phyloP scores from a whole-genome alignment of 371 early-diverging fungal genomes.

The Dichotomocladium elegans region DNA sequence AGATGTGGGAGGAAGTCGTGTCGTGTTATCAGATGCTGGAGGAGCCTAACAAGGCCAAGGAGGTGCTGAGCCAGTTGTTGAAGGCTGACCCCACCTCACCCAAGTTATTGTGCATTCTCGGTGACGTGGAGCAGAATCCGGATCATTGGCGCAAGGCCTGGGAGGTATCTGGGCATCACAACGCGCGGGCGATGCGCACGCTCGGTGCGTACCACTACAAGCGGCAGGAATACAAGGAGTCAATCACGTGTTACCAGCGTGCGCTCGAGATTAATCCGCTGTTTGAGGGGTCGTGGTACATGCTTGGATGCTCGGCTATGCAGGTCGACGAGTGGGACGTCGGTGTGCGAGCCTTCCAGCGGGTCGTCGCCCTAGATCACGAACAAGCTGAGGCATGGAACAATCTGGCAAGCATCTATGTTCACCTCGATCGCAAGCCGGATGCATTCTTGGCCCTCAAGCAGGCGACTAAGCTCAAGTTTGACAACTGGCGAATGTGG shows the following conservation, averaged over 20 bases:
- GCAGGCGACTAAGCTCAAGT: slow-evolving; percentile 78
- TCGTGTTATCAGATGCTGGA: slow-evolving; percentile 82
- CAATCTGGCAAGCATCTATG: slow-evolving; percentile 85
- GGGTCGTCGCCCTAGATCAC: slow-evolving; percentile 69
- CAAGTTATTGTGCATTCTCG: slow-evolving; percentile 85
- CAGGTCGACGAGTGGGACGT: slow-evolving; percentile 73
- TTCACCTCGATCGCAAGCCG: slow-evolving; percentile 59
- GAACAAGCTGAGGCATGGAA: slow-evolving; percentile 96
- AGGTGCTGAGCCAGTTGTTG: slow-evolving; percentile 61
- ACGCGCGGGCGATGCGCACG: slow-evolving; percentile 91
- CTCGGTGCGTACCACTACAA: slow-evolving; percentile 81
- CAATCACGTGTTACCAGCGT: slow-evolving; percentile 59
- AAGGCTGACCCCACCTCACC: slow-evolving; percentile 67
- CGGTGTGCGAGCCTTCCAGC: slow-evolving; percentile 75
- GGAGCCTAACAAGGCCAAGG: slow-evolving; percentile 79
- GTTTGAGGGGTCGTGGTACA: slow-evolving; percentile 94
- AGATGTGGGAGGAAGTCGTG: slow-evolving; percentile 93
- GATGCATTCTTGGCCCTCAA: slow-evolving; percentile 83
- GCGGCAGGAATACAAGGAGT: slow-evolving; percentile 44
- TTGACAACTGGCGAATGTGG: slow-evolving; percentile 91
- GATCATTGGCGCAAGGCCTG: slow-evolving; percentile 85
- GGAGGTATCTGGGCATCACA: slow-evolving; percentile 77
- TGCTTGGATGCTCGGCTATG: slow-evolving; percentile 93
- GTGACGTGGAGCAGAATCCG: slow-evolving; percentile 80
- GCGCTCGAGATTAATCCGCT: slow-evolving; percentile 92